These are phyloP conservation scores for Venturia effusa DNA, from an alignment of 2,329 filamentous ascomycete species.

Conservation along the genomic window DNA sequence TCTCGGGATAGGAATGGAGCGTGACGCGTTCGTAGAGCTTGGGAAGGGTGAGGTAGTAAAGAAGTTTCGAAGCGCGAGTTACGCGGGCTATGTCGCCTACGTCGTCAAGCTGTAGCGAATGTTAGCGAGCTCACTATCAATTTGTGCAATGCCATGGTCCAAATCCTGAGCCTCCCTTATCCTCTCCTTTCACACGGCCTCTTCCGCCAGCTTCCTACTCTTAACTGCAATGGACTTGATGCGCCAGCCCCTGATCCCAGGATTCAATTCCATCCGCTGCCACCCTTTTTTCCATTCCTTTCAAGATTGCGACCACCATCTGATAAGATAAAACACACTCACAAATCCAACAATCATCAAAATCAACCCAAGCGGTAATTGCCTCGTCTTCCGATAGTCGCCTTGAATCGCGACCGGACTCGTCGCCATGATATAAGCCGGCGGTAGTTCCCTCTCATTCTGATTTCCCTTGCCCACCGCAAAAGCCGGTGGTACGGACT, in stretches of 20 bases:
- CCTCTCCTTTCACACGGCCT: neutral
- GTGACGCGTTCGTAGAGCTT: conserved; percentile 47
- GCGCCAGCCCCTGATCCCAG: neutral
- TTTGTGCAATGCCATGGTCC: neutral
- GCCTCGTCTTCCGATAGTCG: neutral
- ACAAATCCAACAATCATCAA: neutral
- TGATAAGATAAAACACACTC: neutral
- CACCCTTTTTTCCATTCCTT: neutral
- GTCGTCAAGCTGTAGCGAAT: conserved; percentile 40
- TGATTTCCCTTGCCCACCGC: neutral
- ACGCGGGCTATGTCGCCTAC: conserved; percentile 47
- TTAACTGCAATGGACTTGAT: neutral
- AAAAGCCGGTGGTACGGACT: neutral
- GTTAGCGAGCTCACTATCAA: neutral
- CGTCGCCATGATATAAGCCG: neutral
- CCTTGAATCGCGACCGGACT: neutral
- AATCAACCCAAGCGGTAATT: neutral
- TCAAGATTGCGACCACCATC: too few species aligned
- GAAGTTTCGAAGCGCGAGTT: conserved; percentile 48
- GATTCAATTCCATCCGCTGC: neutral
- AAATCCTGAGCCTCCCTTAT: neutral
- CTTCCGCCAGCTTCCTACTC: too few species aligned
- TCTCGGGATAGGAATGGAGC: conserved; percentile 46
- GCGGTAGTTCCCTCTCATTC: neutral
- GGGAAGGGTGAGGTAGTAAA: conserved; percentile 55